These are phyloP conservation scores for Aspergillus quadrilineatus DNA, from an alignment of 2,329 filamentous ascomycete species.

Conservation along the genomic window DNA sequence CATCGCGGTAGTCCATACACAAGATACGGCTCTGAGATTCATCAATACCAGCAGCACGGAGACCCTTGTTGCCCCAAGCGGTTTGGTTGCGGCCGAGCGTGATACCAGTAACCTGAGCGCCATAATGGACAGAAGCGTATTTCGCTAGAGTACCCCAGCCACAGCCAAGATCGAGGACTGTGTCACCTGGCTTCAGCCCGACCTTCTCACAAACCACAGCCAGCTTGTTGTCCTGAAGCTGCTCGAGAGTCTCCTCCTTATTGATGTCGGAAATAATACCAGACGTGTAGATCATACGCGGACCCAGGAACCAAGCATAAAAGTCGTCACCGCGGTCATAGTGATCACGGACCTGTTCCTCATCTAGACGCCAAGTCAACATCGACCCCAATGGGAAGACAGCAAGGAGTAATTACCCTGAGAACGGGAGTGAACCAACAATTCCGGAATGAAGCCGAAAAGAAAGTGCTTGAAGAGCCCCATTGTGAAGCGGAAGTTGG, in stretches of 20 bases:
- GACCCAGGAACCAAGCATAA: slow-evolving; percentile 97
- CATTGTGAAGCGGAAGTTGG: slow-evolving; percentile 86
- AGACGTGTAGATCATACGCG: slow-evolving; percentile 98
- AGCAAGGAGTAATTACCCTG: slow-evolving; percentile 59
- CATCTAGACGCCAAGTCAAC: slow-evolving; percentile 57
- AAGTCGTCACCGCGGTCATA: slow-evolving; percentile 98
- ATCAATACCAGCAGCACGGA: slow-evolving; percentile 75
- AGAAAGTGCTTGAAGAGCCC: slow-evolving; percentile 85
- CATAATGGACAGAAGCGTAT: slow-evolving; percentile 90
- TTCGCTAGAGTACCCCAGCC: slow-evolving; percentile 96
- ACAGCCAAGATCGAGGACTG: slow-evolving; percentile 89
- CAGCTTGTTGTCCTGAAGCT: slow-evolving; percentile 97
- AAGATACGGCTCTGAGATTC: slow-evolving; percentile 89
- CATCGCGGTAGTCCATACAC: slow-evolving; percentile 97
- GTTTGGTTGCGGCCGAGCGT: slow-evolving; percentile 96
- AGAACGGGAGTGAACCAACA: slow-evolving; percentile 87
- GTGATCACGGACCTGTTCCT: slow-evolving; percentile 96
- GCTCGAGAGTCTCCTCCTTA: slow-evolving; percentile 84
- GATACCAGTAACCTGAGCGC: slow-evolving; percentile 79
- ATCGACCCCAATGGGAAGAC: background rate
- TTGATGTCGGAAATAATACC: slow-evolving; percentile 87
- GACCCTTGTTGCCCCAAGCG: slow-evolving; percentile 88
- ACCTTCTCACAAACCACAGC: slow-evolving; percentile 96
- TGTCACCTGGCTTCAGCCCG: slow-evolving; percentile 74
- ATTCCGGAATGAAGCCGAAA: slow-evolving; percentile 81